Base-by-base conservation (phyloP, 2,329 filamentous ascomycete species). In the Paracoccidioides brasiliensis region DNA sequence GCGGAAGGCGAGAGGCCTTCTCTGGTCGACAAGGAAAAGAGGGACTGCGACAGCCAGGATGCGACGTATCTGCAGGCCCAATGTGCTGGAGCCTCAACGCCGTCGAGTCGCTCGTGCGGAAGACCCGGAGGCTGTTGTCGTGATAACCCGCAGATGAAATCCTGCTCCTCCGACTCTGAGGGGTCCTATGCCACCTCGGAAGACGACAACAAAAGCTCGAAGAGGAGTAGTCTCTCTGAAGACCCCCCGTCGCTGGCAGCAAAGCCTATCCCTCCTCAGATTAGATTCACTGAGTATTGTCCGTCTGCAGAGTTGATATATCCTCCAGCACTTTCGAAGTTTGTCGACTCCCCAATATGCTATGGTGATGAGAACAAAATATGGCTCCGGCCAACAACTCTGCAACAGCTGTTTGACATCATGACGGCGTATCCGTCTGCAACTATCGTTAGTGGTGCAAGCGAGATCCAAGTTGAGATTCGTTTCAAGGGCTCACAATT, bases 401-500 rank as follows among this genome's bases (percentile, higher is more conserved):
- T 95, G 9, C 75, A 85, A 15, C 88, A 95, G 67, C 74, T 95
- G 2, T 77, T 95, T 3, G 84, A 91, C 65, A 90, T 95, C 71
- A 93, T 94, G 73, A 82, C 77, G 58, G 81, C 78, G 0, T 83
- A 87, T 60, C 89, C 89, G 0, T 81, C 83, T 9, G 87, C 89
- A 7, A 95, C 94, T 68, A 83, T 95, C 56, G 91, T 95, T 55
- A 88, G 87, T 45, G 89, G 89, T 57, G 91, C 87, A 66, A 91
- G 87, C 3, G 89, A 95, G 69, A 94, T 88, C 0, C 89, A 95
- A 70, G 93, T 95, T 57, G 89, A 95, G 70, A 86, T 90, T 72
- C 93, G 91, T 70, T 95, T 95, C 79, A 95, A 95, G 72, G 86
- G 82, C 0, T 78, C 90, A 71, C 79, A 88, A 62, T 94, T 93